Evolutionary conservation across 208 protist species (phyloP).

Genomic region (Wallacemonas sp.): DNA sequence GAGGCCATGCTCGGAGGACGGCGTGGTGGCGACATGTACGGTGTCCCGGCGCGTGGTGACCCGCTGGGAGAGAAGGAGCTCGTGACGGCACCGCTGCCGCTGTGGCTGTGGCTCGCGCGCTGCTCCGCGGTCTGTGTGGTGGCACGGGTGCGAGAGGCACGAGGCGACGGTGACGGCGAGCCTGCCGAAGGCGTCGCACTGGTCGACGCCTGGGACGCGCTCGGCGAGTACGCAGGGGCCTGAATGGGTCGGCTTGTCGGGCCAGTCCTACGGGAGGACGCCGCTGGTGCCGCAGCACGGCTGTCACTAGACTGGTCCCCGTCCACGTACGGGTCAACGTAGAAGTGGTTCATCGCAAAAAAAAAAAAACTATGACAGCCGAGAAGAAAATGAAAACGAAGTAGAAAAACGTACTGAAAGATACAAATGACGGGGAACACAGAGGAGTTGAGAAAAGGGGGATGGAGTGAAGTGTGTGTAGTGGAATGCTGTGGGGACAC

Average conservation of each 20-base stretch:
- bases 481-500: background rate
- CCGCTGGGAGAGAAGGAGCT: no score
- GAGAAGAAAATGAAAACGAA: background rate
- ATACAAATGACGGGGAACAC: background rate
- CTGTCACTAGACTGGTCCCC: background rate
- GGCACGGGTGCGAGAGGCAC: background rate
- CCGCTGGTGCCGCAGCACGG: background rate
- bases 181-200: background rate
- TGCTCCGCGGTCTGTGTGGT: background rate
- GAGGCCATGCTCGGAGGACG: background rate
- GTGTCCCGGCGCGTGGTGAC: background rate
- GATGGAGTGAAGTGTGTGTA: background rate
- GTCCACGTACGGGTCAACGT: constrained; percentile 3
- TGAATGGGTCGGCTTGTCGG: background rate
- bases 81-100: background rate
- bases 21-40: background rate
- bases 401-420: background rate
- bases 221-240: background rate
- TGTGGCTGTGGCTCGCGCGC: background rate
- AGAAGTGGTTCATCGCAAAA: constrained; percentile 3
- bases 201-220: background rate
- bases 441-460: no score
- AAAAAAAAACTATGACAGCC: background rate
- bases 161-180: background rate
- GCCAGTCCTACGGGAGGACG: no score